Conservation (phyloP, 257 asterid species). For the Solanum microdontum region DNA sequence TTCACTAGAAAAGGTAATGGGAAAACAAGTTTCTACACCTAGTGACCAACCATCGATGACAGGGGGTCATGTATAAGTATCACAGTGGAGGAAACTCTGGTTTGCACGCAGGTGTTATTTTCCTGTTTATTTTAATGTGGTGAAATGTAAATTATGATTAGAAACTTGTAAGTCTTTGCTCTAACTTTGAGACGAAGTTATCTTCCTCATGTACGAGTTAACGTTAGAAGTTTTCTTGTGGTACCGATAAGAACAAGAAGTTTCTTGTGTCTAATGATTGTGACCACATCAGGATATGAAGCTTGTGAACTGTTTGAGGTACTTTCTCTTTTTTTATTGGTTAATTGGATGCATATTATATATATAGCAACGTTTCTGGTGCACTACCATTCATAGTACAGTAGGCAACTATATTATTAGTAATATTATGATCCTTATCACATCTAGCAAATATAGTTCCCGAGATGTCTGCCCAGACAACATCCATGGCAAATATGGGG, state of each 20-base stretch:
- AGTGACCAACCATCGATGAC: background rate
- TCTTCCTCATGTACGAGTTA: background rate
- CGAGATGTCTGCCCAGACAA: background rate
- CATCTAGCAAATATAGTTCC: background rate
- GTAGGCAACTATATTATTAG: background rate
- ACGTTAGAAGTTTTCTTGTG: background rate
- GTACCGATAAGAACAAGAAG: background rate
- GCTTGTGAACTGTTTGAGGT: background rate
- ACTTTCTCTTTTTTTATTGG: background rate
- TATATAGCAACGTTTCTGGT: background rate
- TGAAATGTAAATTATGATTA: background rate
- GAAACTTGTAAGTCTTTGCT: background rate
- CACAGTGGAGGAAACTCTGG: background rate
- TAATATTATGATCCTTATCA: too few relatives aligned
- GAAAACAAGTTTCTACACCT: constrained; percentile 15
- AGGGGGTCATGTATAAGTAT: background rate
- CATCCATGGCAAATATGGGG: background rate
- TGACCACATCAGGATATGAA: background rate
- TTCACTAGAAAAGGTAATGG: constrained; percentile 12
- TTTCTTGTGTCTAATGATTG: background rate
- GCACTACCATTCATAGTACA: background rate
- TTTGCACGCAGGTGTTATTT: background rate
- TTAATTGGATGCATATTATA: background rate
- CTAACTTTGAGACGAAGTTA: background rate
- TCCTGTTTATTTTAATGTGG: background rate